Evolutionary conservation across 768 basidiomycete genomes (phyloP), one percentile per base, ranked within the genome.

Genomic region (Serendipita sp.): DNA sequence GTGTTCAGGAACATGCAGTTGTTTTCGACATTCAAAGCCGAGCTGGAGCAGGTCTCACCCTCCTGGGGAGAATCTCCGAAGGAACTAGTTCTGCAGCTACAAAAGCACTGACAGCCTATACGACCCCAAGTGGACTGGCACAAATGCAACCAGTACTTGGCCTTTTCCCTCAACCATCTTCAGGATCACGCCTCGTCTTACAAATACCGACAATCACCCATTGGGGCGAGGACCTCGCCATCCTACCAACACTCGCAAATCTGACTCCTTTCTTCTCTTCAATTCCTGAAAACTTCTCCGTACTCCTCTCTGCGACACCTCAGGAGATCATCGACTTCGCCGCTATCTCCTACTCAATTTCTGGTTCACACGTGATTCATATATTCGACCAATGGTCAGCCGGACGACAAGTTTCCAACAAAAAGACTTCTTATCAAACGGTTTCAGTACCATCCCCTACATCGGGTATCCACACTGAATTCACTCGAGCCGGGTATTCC

Each of bases 331-430:
- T 86, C 54, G 87, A 91, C 70, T 81, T 92, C 64, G 82, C 92
- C 2, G 70, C 81, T 32, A 78, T 91, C 56, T 79, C 91, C n/a
- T 93, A 93, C 77, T 79, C 78, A 66, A 74, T 88, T 60, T 78
- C 79, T 15, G 72, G 76, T 18, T 80, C 76, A 46, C 90, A 95
- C 73, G 84, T 89, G 65, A 80, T 93, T 64, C 92, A 97, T 73
- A 76, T 97, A 46, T 93, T 98, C 71, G 93, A 98, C 74, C 89
- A 95, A 69, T 80, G 89, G 71, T 83, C 83, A 67, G 79, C 84
- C 37, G 78, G 85, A 38, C 85, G 95, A 30, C 92, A 98, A 75
- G 76, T 82, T 38, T 83, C 88, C 2, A 16, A n/a, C 16, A 60
- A 60, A 35, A 24, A 32, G 24, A 30, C 35, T 3, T 80, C 84